These are phyloP conservation scores for Phialemoniopsis sp. DNA, from an alignment of 2,329 filamentous ascomycete species.

Conservation along the genomic window DNA sequence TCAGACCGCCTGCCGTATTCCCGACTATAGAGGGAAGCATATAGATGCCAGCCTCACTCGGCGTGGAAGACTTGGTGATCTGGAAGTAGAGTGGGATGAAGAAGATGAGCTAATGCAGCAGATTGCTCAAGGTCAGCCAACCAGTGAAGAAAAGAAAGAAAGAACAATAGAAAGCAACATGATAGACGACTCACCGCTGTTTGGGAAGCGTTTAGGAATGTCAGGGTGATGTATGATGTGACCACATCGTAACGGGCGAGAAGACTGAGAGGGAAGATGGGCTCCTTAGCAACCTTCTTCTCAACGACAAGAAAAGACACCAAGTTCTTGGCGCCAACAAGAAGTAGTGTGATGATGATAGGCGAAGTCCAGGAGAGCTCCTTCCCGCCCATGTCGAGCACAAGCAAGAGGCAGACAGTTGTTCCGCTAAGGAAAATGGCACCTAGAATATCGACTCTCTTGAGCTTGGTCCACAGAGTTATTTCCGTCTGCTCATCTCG, in stretches of 20 bases:
- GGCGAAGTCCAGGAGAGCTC: conserved; percentile 6
- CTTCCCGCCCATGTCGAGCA: conserved; percentile 7
- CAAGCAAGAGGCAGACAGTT: conserved; percentile 7
- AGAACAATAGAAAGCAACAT: too few relatives aligned
- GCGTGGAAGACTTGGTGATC: conserved; percentile 36
- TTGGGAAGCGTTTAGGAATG: conserved; percentile 13
- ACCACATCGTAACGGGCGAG: conserved; percentile 31
- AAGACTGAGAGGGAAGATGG: conserved; percentile 36
- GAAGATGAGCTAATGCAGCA: conserved; percentile 38
- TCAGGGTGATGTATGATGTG: conserved; percentile 29
- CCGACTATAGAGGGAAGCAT: conserved; percentile 47
- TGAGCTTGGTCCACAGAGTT: too few relatives aligned
- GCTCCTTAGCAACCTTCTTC: conserved; percentile 28
- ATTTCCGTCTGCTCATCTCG: background rate
- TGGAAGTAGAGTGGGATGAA: conserved; percentile 50
- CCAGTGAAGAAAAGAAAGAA: too few relatives aligned
- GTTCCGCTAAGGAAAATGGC: conserved; percentile 2
- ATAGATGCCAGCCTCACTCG: conserved; percentile 39
- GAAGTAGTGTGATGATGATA: conserved; percentile 1
- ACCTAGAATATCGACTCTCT: conserved; percentile 7
- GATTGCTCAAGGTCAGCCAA: too few relatives aligned
- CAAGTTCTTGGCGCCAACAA: background rate
- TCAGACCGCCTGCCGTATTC: conserved; percentile 43
- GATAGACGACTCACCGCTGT: too few relatives aligned
- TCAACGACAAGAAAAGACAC: conserved; percentile 17